phyloP scores from a whole-genome alignment of 2,329 filamentous ascomycete genomes.

The Paraconiothyrium brasiliense region DNA sequence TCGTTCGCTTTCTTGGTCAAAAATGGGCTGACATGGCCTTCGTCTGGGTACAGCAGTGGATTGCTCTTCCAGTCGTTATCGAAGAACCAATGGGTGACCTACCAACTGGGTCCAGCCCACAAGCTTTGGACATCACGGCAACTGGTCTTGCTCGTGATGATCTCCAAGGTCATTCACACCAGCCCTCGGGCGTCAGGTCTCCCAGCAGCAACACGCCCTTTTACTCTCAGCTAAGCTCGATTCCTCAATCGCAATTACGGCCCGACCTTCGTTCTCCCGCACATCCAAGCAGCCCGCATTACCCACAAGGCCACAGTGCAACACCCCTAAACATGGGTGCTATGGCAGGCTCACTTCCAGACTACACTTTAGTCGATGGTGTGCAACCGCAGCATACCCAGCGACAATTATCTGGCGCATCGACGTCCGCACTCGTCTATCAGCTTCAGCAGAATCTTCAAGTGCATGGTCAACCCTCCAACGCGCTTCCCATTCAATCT shows the following conservation, averaged over 20 bases:
- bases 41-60: constrained; percentile 55
- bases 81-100: constrained; percentile 54
- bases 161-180: constrained; percentile 25
- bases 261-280: constrained; percentile 40
- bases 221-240: constrained; percentile 48
- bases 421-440: constrained; percentile 52
- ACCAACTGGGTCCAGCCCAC: constrained; percentile 41
- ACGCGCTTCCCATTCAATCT: constrained; percentile 33
- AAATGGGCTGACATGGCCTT: constrained; percentile 54
- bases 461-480: constrained; percentile 36
- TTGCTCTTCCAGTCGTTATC: constrained; percentile 51
- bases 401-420: constrained; percentile 48
- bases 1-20: constrained; percentile 34
- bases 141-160: constrained; percentile 40
- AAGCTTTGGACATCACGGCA: constrained; percentile 42
- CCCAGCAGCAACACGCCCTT: constrained; percentile 43
- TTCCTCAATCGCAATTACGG: constrained; percentile 40
- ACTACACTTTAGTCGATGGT: constrained; percentile 38
- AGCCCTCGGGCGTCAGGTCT: constrained; percentile 30
- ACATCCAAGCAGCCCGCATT: constrained; percentile 32
- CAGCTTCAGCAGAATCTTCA: constrained; percentile 52
- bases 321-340: constrained; percentile 48
- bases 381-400: constrained; percentile 37
- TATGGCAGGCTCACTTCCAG: constrained; percentile 49
- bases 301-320: constrained; percentile 39